Percentiles rank a stretch among this genome's conserved stretches.
These are phyloP conservation scores for Pholiota molesta DNA, from an alignment of 768 basidiomycete species.

Conservation along the genomic window DNA sequence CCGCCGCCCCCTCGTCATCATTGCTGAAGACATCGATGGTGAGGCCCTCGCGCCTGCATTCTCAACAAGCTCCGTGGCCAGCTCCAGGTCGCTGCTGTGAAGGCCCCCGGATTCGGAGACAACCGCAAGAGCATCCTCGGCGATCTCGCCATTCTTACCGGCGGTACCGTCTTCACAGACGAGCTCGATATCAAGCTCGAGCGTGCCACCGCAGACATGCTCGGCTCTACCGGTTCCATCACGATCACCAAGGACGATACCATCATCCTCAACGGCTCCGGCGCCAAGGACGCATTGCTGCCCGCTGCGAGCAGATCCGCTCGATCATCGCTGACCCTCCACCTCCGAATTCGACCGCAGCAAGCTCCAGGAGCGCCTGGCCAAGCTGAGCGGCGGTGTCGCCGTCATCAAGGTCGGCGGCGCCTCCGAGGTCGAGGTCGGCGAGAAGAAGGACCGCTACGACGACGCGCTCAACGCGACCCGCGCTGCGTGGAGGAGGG, in stretches of 20 bases:
- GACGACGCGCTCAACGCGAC: conserved; percentile 98
- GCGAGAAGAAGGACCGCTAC: conserved; percentile 99
- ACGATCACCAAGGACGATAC: conserved; percentile 99
- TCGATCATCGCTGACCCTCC: conserved; percentile 74
- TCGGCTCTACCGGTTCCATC: conserved; percentile 89
- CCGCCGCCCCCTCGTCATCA: conserved; percentile 90
- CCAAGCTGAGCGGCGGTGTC: conserved; percentile 94
- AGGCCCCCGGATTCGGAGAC: conserved; percentile 98
- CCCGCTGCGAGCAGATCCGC: conserved; percentile 96
- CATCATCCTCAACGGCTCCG: conserved; percentile 92
- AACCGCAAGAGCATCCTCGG: conserved; percentile 99
- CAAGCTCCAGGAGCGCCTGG: conserved; percentile 96
- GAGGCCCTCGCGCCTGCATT: conserved; percentile 96
- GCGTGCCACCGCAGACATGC: conserved; percentile 82
- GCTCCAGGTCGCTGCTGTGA: conserved; percentile 91
- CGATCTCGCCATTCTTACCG: conserved; percentile 95
- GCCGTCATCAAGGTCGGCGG: conserved; percentile 99
- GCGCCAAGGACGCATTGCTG: conserved; percentile 89
- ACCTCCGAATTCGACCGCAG: conserved; percentile 94
- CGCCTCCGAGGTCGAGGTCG: conserved; percentile 90
- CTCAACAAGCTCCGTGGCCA: conserved; percentile 99
- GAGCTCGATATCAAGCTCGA: conserved; percentile 98
- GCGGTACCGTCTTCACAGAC: conserved; percentile 96
- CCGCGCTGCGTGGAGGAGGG: conserved; percentile 97
- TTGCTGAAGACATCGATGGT: conserved; percentile 97